Evolutionary conservation across 768 basidiomycete genomes (phyloP), one percentile per base, ranked within the genome.

Genomic region (Cantharellus anzutake): DNA sequence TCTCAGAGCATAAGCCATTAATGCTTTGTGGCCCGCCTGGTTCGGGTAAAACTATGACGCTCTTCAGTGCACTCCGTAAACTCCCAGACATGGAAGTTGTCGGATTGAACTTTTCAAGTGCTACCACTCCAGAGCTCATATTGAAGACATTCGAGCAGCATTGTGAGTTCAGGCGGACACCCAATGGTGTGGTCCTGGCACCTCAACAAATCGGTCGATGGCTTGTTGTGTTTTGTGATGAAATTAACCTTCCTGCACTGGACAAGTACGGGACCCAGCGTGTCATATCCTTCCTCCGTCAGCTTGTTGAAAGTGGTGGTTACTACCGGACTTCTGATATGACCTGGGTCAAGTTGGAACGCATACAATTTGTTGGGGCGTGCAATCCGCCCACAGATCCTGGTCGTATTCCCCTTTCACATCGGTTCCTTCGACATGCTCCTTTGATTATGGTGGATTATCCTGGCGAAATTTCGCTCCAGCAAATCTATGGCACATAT

Each of bases 111-210:
- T 99, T 99, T 72, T 99, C 96, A 40, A 96, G 91, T 69, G 96
- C 96, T 16, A 98, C 96, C 0, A 97, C 92, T 1, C 96, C 96
- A 0, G 96, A 97, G 68, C 79, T 99, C 38, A 94, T 99, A 63
- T 79, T 99, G 64, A 98, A 98, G 79, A 98, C 96, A 4, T 98
- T 99, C 70, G 96, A 98, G 69, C 96, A 99, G 72, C 96, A 99
- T 68, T 99, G 96, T 73, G 96, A 99, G 72, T 97, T 94, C 68
- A 79, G 93, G 59, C 98, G 98, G 73, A 98, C 96, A 3, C 91
- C 96, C 7, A 98, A 92, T 66, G 96, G 96, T n/a, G 87, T 96
- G 53, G 80, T 97, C 53, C 80, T 99, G 58, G 84, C 96, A 2
- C 96, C 96, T 5, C 73, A 84, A 2, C 92, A 97, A 67, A 91